A percentile compares a stretch with the other conserved stretches of the same genome.
Conservation (phyloP, 73 alveolate genomes). For the Paramecium primaurelia region DNA sequence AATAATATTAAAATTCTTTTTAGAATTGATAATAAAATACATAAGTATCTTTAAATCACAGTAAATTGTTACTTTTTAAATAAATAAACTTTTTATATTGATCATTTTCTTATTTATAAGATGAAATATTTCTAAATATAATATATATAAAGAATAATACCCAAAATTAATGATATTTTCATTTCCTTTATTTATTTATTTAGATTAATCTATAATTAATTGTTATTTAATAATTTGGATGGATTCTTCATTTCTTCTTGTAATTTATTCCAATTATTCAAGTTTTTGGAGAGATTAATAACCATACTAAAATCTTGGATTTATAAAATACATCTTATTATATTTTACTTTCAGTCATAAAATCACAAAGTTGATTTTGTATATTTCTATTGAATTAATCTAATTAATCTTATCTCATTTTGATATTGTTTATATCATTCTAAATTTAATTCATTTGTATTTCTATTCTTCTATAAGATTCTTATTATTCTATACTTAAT, state of each 20-base stretch:
- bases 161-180: not conserved
- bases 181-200: not conserved
- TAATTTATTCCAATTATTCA: slow-evolving; percentile 4
- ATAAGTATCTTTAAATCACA: not conserved
- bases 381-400: not conserved
- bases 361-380: not conserved
- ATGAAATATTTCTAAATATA: not conserved
- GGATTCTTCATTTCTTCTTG: slow-evolving; percentile 36
- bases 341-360: not conserved
- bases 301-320: not conserved
- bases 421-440: not conserved
- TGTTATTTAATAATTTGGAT: not conserved
- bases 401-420: not conserved
- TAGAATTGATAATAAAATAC: not conserved
- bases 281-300: not conserved
- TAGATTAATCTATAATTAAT: not conserved
- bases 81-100: not conserved
- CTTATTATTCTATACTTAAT: not conserved
- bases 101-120: not conserved
- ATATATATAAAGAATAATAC: not conserved
- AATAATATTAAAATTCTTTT: not conserved
- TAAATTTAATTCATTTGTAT: not conserved
- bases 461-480: slow-evolving; percentile 15
- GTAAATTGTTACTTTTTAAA: not conserved
- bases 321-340: not conserved